Evolutionary conservation across 192 early-diverging fungal genomes (phyloP).

Genomic region (Cetraspora pellucida): DNA sequence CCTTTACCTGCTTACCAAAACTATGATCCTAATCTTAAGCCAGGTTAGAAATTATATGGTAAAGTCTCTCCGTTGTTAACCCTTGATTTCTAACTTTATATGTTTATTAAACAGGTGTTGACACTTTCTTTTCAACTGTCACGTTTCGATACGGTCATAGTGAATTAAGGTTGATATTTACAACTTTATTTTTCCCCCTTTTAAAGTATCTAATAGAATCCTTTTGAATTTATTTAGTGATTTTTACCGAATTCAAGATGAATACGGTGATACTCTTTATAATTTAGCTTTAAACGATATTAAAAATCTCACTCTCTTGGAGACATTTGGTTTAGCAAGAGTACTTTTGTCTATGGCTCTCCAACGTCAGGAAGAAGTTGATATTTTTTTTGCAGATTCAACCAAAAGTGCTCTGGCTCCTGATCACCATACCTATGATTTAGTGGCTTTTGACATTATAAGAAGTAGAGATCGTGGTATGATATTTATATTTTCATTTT

Average conservation of each 20-base stretch:
- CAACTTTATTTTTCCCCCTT: background rate
- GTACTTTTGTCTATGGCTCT: background rate
- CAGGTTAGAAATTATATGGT: no score
- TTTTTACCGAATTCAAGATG: conserved; percentile 22
- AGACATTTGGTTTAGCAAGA: conserved; percentile 8
- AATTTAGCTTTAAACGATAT: background rate
- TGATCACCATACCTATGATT: background rate
- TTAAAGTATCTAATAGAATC: background rate
- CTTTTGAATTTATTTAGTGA: background rate
- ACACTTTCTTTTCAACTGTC: background rate
- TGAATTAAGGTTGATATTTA: conserved; percentile 11
- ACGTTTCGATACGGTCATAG: conserved; percentile 2
- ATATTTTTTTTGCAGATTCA: conserved; percentile 19
- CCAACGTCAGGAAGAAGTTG: conserved; percentile 29
- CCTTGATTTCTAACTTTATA: no score
- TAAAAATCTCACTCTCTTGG: background rate
- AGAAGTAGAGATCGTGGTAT: conserved; percentile 11
- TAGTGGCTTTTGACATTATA: background rate
- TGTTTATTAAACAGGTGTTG: background rate
- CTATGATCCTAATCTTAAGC: no score
- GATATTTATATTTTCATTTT: background rate
- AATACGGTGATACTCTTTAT: background rate
- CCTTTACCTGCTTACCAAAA: no score
- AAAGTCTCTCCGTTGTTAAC: no score
- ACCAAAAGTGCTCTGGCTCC: background rate